Evolutionary conservation across 352 stramenopile genomes (phyloP), one percentile per base, ranked within the genome.

Genomic region (Phytophthora pistaciae): DNA sequence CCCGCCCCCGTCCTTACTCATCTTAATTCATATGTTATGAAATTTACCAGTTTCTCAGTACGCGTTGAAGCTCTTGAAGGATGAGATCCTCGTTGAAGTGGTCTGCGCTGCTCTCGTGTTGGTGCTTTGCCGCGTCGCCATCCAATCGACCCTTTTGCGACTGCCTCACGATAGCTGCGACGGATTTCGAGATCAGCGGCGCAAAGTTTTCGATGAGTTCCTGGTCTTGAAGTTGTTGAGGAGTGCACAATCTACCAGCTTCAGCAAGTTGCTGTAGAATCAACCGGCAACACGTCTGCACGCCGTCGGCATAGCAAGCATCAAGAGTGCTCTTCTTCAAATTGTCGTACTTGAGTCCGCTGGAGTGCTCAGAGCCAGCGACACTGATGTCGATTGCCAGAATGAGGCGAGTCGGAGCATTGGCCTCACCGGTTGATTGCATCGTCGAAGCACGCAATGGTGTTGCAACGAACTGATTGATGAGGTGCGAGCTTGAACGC

Each of bases 261-360:
- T 75, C 70, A 31, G 82, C 72, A 20, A 93, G 75, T 49, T 92
- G 77, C 42, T 88, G 68, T 16, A 93, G 54, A 54, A 87, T 72
- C 11, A 68, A 58, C 16, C 73, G 66, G 46, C 76, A 88, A 38
- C 83, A 91, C 11, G 27, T 36, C 40, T 85, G 79, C 0, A 84
- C 71, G 2, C 64, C 61, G 4, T 71, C 56, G 14, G 64, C 68
- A 42, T 92, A 92, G 59, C 74, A 71, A n/a, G 66, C 56, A 40
- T 92, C 86, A 0, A 92, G 66, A 9, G 69, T 70, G 27, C 69
- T 88, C 64, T 93, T 93, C 66, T 79, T 82, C 27, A 93, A 65
- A 8, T 55, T 82, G 3, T 66, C 64, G 42, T 90, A 91, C 55
- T 85, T 91, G n/a, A 90, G 63, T 3, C 72, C 59, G 5, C 7